These are phyloP conservation scores for Komagataella populi DNA, from an alignment of 805 yeast species.

Conservation along the genomic window DNA sequence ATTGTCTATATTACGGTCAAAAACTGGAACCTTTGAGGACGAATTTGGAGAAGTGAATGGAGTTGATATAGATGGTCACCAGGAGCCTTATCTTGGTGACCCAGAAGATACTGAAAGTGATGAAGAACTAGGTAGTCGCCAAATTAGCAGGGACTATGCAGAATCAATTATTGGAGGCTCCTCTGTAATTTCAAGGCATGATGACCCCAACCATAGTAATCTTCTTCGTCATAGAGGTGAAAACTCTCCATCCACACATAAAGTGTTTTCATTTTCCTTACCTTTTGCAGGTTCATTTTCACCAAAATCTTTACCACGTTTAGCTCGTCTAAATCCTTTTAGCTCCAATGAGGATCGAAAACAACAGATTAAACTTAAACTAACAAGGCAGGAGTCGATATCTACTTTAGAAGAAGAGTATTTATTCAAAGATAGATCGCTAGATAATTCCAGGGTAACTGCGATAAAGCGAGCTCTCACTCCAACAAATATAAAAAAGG, in stretches of 20 bases:
- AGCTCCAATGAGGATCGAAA: conserved; percentile 10
- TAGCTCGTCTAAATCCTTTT: conserved; percentile 7
- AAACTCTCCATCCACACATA: conserved; percentile 12
- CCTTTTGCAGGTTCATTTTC: conserved; percentile 39
- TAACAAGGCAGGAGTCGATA: conserved; percentile 42
- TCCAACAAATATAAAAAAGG: conserved; percentile 17
- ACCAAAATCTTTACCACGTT: conserved; percentile 12
- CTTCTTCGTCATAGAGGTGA: background rate
- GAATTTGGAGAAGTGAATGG: background rate
- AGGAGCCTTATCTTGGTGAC: background rate
- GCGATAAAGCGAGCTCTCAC: conserved; percentile 57
- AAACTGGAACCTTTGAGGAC: background rate
- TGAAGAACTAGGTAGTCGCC: background rate
- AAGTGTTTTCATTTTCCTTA: conserved; percentile 41
- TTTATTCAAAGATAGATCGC: conserved; percentile 32
- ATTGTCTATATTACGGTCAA: background rate
- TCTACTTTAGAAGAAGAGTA: conserved; percentile 51
- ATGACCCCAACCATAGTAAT: conserved; percentile 1
- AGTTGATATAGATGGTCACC: background rate
- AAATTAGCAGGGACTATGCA: conserved; percentile 16
- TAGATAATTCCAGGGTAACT: conserved; percentile 52
- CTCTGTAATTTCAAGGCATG: conserved; percentile 9
- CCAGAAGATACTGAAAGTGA: background rate
- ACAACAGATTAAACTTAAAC: conserved; percentile 23
- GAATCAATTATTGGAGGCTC: conserved; percentile 40